phyloP scores from a whole-genome alignment of 1,284 basidiomycete genomes.

The Stereum hirsutum region DNA sequence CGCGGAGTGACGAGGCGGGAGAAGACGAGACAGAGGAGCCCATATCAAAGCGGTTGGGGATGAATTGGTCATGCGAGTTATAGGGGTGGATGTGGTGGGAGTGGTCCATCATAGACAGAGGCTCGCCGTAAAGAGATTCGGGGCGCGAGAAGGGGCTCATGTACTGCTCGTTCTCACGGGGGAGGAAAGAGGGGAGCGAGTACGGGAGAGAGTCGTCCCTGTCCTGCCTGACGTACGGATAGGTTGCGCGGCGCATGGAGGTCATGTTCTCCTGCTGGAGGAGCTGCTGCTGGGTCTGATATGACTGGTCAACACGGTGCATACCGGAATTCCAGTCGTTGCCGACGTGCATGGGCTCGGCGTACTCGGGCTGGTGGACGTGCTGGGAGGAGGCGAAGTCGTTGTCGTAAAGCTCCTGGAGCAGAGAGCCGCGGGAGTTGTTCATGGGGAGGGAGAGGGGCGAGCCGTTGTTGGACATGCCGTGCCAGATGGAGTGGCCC shows the following conservation, averaged over 20 bases:
- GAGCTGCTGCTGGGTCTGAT: constrained; percentile 22
- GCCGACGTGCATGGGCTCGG: no score
- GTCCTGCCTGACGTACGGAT: constrained; percentile 65
- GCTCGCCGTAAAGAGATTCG: constrained; percentile 31
- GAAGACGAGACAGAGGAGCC: constrained; percentile 29
- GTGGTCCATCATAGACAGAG: constrained; percentile 25
- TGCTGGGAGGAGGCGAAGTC: constrained; percentile 27
- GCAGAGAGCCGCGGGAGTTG: constrained; percentile 39
- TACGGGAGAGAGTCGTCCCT: constrained; percentile 32
- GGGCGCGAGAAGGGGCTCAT: constrained; percentile 24
- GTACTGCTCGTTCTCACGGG: constrained; percentile 24
- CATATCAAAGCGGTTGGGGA: constrained; percentile 15
- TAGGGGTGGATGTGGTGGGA: constrained; percentile 33
- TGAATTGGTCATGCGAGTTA: constrained; percentile 21
- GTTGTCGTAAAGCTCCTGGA: constrained; percentile 55
- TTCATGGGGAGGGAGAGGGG: constrained; percentile 21
- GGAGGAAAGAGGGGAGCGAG: constrained; percentile 22
- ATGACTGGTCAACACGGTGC: constrained; percentile 20
- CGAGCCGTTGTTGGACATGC: constrained; percentile 22
- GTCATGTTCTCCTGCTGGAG: no score
- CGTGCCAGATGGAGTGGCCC: constrained; percentile 25
- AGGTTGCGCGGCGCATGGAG: constrained; percentile 56
- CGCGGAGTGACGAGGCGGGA: constrained; percentile 35
- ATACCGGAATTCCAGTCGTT: constrained; percentile 25
- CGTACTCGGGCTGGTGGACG: no score